These are phyloP conservation scores for Akanthomyces dipterigenus DNA, from an alignment of 2,329 filamentous ascomycete genomes.

Conservation along the genomic window DNA sequence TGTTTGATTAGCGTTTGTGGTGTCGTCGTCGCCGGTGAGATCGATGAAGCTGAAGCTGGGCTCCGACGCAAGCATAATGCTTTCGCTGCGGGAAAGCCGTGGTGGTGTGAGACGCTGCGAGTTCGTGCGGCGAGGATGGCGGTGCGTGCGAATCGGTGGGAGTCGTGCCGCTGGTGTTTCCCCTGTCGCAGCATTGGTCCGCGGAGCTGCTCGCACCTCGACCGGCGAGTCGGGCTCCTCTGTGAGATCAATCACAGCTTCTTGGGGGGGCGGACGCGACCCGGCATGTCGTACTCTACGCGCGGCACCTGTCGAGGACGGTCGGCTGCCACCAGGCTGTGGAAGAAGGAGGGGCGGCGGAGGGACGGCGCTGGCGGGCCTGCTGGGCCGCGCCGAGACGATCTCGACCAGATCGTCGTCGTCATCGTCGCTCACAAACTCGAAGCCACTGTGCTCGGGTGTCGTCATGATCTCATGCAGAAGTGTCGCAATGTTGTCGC, in stretches of 20 bases:
- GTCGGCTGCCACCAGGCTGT: not conserved
- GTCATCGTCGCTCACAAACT: conserved; percentile 15
- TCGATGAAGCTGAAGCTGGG: conserved; percentile 44
- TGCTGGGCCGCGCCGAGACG: conserved; percentile 12
- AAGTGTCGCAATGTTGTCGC: not conserved
- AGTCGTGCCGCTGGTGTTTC: not conserved
- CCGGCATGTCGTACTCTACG: conserved; percentile 7
- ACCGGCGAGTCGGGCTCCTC: conserved; percentile 42
- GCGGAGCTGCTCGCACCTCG: conserved; percentile 29
- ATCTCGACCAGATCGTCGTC: conserved; percentile 31
- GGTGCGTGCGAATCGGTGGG: conserved; percentile 13
- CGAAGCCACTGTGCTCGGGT: not conserved
- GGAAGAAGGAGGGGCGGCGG: not conserved
- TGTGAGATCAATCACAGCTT: conserved; percentile 43
- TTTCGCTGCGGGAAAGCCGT: conserved; percentile 37
- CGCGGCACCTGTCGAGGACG: not conserved
- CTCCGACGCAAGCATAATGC: conserved; percentile 30
- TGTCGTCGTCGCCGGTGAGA: conserved; percentile 40
- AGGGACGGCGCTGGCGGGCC: not conserved
- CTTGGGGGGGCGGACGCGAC: conserved; percentile 12
- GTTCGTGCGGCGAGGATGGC: conserved; percentile 36
- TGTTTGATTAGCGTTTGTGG: not conserved
- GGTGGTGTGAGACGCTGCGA: conserved; percentile 35
- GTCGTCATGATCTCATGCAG: not conserved
- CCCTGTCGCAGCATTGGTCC: not conserved